Base-by-base conservation (phyloP, 345 rosid species). In the Lepidium sativum region DNA sequence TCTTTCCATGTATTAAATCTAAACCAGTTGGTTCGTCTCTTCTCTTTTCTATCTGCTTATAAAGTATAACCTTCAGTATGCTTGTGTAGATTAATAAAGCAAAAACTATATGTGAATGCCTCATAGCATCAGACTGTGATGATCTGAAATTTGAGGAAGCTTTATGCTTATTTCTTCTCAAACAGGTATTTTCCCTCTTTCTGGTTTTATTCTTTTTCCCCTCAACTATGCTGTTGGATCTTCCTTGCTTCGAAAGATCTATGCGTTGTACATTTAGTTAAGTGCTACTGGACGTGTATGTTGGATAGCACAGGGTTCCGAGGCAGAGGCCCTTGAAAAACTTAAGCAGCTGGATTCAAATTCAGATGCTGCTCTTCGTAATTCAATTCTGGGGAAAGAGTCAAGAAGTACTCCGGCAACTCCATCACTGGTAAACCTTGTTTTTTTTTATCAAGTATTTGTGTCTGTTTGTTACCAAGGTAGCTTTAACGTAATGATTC, bases 61-160 rank as follows among this genome's bases (percentile, higher is more conserved):
- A 35, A 68, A 9, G 63, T 60, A 38, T 69, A 35, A 57, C 58
- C 29, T 66, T 53, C 68, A 34, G 49, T 67, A 42, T 76, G 64
- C 35, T 75, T 75, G 14, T 75, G 75, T 76, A 94, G 97, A 84
- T 90, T 75, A 77, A 74, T 63, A 86, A 81, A 81, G 97, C 97
- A 66, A 90, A 76, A 72, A 56, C 54, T 65, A 79, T 90, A 27
- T 87, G 92, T 3, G 96, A 88, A 53, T 86, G 96, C 76, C 83
- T 94, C 77, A 82, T 83, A 57, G 74, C 88, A 73, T 86, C 97
- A 16, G 99, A 94, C 54, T 84, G 90, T 52, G 68, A 76, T 62
- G 95, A 90, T 83, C 85, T 94, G 51, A 94, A 88, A 81, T 86
- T 84, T 79, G 99, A 94, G 77, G 92, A 86, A 75, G 81, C 87